Percentiles rank a stretch among this genome's conserved stretches.
phyloP scores from a whole-genome alignment of 1,284 basidiomycete genomes.

The Tremellales sp. region DNA sequence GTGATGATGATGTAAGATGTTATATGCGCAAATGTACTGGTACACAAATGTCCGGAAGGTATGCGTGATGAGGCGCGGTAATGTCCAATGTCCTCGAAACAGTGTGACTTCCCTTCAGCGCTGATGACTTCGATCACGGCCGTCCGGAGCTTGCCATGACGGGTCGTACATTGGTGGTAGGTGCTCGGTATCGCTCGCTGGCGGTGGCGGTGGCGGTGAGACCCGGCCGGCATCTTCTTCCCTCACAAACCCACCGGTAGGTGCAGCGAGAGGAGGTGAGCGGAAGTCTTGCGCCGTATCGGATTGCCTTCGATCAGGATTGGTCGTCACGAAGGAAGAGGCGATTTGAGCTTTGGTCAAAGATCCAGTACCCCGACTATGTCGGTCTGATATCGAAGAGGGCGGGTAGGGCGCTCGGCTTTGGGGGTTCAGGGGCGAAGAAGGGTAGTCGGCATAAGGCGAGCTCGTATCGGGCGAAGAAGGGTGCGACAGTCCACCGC shows the following conservation, averaged over 20 bases:
- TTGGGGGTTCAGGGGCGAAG: conserved; percentile 6
- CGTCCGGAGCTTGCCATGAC: conserved; percentile 19
- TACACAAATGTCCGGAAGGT: too few species aligned
- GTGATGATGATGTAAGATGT: too few species aligned
- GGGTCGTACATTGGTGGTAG: conserved; percentile 40
- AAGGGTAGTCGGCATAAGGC: conserved; percentile 9
- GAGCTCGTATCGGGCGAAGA: conserved; percentile 6
- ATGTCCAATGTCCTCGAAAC: too few species aligned
- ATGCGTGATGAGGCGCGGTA: too few species aligned
- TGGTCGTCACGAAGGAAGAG: conserved; percentile 16
- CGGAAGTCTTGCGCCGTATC: not conserved
- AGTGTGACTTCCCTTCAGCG: too few species aligned
- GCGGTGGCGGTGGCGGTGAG: not conserved
- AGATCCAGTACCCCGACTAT: conserved; percentile 74
- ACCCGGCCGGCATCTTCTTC: conserved; percentile 40
- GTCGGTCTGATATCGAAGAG: conserved; percentile 94
- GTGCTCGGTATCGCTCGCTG: conserved; percentile 27
- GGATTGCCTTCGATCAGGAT: conserved; percentile 8
- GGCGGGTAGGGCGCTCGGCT: conserved; percentile 48
- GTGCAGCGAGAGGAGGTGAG: conserved; percentile 21
- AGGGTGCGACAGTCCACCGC: conserved; percentile 4
- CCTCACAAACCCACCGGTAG: conserved; percentile 30
- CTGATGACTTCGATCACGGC: too few species aligned
- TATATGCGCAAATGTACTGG: too few species aligned
- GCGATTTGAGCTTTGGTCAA: conserved; percentile 31